These are phyloP conservation scores for Medicago lupulina DNA, from an alignment of 306 rosid genomes.

Conservation along the genomic window DNA sequence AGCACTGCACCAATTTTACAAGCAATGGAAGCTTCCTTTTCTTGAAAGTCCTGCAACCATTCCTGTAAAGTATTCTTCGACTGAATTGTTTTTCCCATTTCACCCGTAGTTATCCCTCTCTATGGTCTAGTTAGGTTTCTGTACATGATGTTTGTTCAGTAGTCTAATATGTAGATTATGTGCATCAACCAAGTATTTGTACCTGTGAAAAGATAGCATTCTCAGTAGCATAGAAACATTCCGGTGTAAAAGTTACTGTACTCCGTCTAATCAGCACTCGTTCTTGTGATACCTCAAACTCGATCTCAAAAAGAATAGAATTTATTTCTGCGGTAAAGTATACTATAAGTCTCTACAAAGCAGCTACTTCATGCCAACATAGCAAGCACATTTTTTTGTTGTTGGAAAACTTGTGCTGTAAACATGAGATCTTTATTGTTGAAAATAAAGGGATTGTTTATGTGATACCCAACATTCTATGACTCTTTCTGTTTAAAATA, in stretches of 20 bases:
- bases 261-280: not conserved
- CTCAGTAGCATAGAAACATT: slow-evolving; percentile 23
- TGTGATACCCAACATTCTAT: too few species aligned
- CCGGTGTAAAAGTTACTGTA: slow-evolving; percentile 16
- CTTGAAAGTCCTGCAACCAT: slow-evolving; percentile 45
- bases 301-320: not conserved
- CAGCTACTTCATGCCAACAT: slow-evolving; percentile 5
- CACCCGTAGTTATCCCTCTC: slow-evolving; percentile 32
- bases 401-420: not conserved
- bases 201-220: slow-evolving; percentile 29
- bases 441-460: too few species aligned
- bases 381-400: not conserved
- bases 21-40: slow-evolving; percentile 77
- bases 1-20: slow-evolving; percentile 64
- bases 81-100: slow-evolving; percentile 39
- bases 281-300: not conserved
- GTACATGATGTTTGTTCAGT: slow-evolving; percentile 13
- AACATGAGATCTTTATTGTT: too few species aligned
- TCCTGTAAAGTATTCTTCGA: slow-evolving; percentile 50
- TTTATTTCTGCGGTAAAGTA: not conserved
- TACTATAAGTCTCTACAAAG: not conserved
- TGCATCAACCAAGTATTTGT: slow-evolving; percentile 49
- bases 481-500: too few species aligned
- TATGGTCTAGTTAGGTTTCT: slow-evolving; percentile 44
- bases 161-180: slow-evolving; percentile 59